These are phyloP conservation scores for Alternaria sp. DNA, from an alignment of 2,329 filamentous ascomycete species.

Conservation along the genomic window DNA sequence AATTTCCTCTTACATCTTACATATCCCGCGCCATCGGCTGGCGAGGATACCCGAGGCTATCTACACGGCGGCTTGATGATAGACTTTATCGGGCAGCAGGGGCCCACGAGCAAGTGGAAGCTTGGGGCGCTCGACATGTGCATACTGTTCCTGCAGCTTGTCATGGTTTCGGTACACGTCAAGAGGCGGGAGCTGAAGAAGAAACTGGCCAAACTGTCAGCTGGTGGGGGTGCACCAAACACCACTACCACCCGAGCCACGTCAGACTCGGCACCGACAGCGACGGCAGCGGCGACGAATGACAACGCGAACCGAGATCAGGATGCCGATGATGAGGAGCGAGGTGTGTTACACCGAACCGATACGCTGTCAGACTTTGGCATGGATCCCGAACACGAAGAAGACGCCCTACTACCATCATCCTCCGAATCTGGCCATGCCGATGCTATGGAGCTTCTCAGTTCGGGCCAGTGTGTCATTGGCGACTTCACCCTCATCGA, in stretches of 20 bases:
- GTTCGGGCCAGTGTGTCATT: constrained; percentile 56
- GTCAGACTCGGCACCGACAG: constrained; percentile 13
- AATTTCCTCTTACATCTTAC: constrained; percentile 62
- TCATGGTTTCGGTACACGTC: constrained; percentile 62
- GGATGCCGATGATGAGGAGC: constrained; percentile 66
- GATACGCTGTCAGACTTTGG: constrained; percentile 47
- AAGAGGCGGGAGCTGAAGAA: constrained; percentile 59
- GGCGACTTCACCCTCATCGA: constrained; percentile 52
- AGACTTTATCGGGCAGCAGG: constrained; percentile 69
- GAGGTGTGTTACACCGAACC: constrained; percentile 57
- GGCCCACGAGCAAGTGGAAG: constrained; percentile 60
- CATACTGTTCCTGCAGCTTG: constrained; percentile 61
- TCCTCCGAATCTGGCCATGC: constrained; percentile 30
- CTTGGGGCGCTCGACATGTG: constrained; percentile 62
- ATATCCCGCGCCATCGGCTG: constrained; percentile 50
- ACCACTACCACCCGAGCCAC: constrained; percentile 10
- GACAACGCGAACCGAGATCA: constrained; percentile 48
- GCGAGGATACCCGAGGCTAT: constrained; percentile 60
- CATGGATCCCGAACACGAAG: constrained; percentile 50
- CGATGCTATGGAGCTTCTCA: constrained; percentile 53
- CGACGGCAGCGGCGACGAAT: constrained; percentile 6
- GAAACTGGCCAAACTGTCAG: constrained; percentile 37
- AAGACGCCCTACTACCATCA: constrained; percentile 38
- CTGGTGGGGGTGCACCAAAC: constrained; percentile 20
- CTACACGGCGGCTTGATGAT: constrained; percentile 68